Evolutionary conservation across 2,329 filamentous ascomycete species (phyloP).

Genomic region (Aspergillus ibericus): DNA sequence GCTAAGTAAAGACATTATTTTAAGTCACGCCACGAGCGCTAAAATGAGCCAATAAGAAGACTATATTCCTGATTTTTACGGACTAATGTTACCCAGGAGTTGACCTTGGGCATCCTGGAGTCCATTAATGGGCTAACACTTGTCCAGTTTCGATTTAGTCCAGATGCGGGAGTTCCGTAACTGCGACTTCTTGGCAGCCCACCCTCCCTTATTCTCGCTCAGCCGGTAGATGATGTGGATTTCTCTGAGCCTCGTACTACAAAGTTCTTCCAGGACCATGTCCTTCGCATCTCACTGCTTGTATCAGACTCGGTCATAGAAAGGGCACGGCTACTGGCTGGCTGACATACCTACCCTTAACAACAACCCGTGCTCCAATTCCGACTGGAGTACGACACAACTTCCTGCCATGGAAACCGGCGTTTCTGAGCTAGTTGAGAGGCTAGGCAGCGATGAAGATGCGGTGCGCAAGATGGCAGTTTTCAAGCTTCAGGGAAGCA

Average conservation of each 20-base stretch:
- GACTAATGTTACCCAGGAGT: too few species aligned
- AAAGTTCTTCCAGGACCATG: not conserved
- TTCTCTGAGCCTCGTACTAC: not conserved
- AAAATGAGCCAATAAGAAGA: too few species aligned
- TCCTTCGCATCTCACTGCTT: not conserved
- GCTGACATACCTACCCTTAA: not conserved
- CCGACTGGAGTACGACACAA: not conserved
- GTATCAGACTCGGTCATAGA: not conserved
- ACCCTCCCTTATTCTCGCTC: slow-evolving; percentile 2
- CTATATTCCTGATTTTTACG: too few species aligned
- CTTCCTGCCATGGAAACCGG: slow-evolving; percentile 51
- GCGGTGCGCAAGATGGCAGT: slow-evolving; percentile 97
- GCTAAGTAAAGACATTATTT: too few species aligned
- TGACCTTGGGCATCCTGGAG: not conserved
- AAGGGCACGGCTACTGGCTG: not conserved
- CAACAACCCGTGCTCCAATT: not conserved
- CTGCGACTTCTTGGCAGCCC: slow-evolving; percentile 2
- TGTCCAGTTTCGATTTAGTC: not conserved
- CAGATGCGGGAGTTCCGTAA: not conserved
- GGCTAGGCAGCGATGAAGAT: slow-evolving; percentile 69
- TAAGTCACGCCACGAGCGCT: too few species aligned
- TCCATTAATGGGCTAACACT: not conserved
- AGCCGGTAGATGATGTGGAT: not conserved
- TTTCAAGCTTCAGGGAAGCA: slow-evolving; percentile 93
- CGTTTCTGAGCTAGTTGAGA: slow-evolving; percentile 58